Evolutionary conservation across 2,329 filamentous ascomycete species (phyloP).

Genomic region (Parascedosporium putredinis): DNA sequence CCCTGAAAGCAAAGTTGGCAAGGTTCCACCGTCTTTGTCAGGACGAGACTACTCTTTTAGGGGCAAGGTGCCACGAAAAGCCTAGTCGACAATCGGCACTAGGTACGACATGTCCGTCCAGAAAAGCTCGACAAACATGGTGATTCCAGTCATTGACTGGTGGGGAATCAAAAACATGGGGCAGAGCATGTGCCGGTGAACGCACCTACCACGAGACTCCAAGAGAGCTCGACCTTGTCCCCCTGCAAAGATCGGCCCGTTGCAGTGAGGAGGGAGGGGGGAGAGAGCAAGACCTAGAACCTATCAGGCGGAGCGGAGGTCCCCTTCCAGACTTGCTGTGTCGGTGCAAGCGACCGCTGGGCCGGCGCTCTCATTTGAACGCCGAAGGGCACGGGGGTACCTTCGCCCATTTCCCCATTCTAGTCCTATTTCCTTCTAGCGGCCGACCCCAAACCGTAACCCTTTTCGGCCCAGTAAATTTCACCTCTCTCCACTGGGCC

Average conservation of each 20-base stretch:
- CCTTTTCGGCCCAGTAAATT: neutral
- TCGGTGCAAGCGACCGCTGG: neutral
- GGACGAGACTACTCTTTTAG: no score
- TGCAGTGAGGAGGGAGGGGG: neutral
- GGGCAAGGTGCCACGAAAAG: no score
- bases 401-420: neutral
- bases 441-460: neutral
- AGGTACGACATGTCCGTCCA: no score
- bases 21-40: no score
- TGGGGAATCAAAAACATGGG: neutral
- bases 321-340: neutral
- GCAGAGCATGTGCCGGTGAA: neutral
- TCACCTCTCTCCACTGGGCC: neutral
- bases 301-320: neutral
- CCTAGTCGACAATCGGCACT: no score
- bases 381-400: neutral
- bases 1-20: no score
- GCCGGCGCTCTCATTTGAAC: neutral
- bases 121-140: neutral
- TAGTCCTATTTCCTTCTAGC: neutral
- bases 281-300: neutral
- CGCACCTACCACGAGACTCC: neutral
- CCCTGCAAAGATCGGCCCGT: constrained; percentile 5
- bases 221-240: neutral
- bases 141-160: neutral